Base-by-base conservation (phyloP, 2,329 filamentous ascomycete species). In the Drechslerella dactyloides region DNA sequence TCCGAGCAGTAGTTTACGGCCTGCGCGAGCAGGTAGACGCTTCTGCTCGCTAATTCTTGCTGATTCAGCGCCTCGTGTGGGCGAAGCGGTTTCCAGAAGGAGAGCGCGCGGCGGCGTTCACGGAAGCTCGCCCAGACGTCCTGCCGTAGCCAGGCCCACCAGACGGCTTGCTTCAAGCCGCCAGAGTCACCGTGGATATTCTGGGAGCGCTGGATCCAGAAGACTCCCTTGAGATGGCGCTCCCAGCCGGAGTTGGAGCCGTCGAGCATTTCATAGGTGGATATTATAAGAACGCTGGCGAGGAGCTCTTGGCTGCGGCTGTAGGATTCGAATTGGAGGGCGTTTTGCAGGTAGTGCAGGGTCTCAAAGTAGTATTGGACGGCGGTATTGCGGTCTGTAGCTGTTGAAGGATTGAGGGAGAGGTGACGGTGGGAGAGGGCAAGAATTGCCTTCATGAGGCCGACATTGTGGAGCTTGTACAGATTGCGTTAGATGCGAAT, bases 81-180 rank as follows among this genome's bases (percentile, higher is more conserved):
- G 64, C 82, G 83, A 6, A 81, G 82, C 0, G 85, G 85, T 48
- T 80, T 81, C 84, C 85, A 88, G 54, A 86, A 86, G 35, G 82
- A 87, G 72, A 87, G 82, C 1, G 83, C 82, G 6, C 82, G 81
- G 2, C 86, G 79, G 21, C 81, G 81, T 75, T 87, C 85, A 0
- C 85, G 81, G 73, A 87, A 87, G 0, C 86, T 86, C 1, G 85
- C 86, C 86, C 86, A 88, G 0, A 86, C 82, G 75, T 89, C 86
- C 75, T 89, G 86, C n/a, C 85, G 80, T 2, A 88, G 79, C 86
- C 86, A 89, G 0, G 84, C 83, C 86, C 86, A 89, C 86, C 86
- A 88, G 0, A 85, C 84, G 0, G 85, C 84, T 73, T 84, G 82
- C 46, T 84, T 81, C 0, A 88, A 79, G 0, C 85, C 84, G 0